Conservation (phyloP, 306 rosid species). For the Sicyos edulis region DNA sequence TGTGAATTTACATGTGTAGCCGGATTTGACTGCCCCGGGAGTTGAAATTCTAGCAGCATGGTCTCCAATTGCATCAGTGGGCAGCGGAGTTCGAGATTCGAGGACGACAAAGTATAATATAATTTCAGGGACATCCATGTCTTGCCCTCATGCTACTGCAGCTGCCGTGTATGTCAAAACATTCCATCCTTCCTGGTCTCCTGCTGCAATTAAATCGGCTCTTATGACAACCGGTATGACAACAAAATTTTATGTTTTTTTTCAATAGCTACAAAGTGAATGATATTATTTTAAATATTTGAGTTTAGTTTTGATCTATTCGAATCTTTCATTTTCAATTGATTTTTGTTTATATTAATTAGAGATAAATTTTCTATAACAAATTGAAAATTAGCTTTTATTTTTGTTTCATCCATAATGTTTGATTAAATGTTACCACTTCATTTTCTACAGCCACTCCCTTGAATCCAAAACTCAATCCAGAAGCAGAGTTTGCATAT, state of each 20-base stretch:
- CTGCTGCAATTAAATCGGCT: conserved; percentile 35
- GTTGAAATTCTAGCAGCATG: conserved; percentile 36
- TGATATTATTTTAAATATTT: no score
- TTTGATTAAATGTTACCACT: background rate
- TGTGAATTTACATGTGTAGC: conserved; percentile 6
- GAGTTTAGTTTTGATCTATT: no score
- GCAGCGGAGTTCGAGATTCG: conserved; percentile 7
- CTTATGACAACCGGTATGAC: conserved; percentile 28
- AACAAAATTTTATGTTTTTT: no score
- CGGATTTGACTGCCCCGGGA: conserved; percentile 30
- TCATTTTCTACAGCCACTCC: conserved; percentile 26
- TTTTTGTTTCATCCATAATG: no score
- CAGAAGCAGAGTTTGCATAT: conserved; percentile 39
- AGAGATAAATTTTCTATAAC: no score
- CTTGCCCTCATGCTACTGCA: conserved; percentile 30
- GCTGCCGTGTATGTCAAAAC: conserved; percentile 33
- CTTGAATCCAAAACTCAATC: conserved; percentile 26
- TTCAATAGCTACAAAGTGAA: no score
- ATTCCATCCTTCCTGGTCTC: conserved; percentile 32
- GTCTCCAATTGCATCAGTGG: conserved; percentile 26
- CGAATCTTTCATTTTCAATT: no score
- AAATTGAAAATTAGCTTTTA: no score
- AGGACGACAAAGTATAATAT: conserved; percentile 25
- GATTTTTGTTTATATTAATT: no score
- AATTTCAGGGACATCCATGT: conserved; percentile 39